phyloP scores from a whole-genome alignment of 805 yeast genomes.

The Metschnikowia cerradonensis region DNA sequence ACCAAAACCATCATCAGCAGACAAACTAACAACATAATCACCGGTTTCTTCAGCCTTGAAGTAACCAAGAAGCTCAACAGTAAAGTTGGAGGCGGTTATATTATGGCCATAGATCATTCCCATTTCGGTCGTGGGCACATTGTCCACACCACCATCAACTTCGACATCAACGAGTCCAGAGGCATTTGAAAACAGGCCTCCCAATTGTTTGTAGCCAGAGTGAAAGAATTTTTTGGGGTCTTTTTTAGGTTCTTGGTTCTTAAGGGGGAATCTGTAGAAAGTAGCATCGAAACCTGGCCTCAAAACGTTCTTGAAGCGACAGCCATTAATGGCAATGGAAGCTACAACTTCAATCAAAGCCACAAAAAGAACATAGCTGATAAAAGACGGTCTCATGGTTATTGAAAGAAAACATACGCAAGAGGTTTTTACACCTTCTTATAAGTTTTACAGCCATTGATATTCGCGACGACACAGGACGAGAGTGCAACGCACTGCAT shows the following conservation, averaged over 20 bases:
- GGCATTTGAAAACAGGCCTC: background rate
- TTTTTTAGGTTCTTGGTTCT: background rate
- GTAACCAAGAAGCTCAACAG: conserved; percentile 1
- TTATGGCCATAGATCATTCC: background rate
- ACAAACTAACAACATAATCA: conserved; percentile 4
- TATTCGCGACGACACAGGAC: too few species aligned
- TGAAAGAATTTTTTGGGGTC: background rate
- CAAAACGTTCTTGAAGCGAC: background rate
- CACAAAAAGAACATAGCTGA: background rate
- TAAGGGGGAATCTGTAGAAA: background rate
- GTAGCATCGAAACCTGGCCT: background rate
- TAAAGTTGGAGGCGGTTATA: background rate
- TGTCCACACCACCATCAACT: background rate
- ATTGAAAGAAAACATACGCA: background rate
- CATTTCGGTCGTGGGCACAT: background rate
- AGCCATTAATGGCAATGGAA: background rate
- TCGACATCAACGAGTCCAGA: background rate
- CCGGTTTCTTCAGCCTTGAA: background rate
- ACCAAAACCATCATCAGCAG: conserved; percentile 9
- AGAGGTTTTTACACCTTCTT: too few species aligned
- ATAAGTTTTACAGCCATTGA: too few species aligned
- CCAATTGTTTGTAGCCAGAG: background rate
- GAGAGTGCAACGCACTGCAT: too few species aligned
- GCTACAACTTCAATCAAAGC: background rate
- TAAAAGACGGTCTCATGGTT: background rate